A percentile compares a stretch with the other conserved stretches of the same genome.
These are phyloP conservation scores for Jaltomata sinuosa DNA, from an alignment of 257 asterid genomes.

Conservation along the genomic window DNA sequence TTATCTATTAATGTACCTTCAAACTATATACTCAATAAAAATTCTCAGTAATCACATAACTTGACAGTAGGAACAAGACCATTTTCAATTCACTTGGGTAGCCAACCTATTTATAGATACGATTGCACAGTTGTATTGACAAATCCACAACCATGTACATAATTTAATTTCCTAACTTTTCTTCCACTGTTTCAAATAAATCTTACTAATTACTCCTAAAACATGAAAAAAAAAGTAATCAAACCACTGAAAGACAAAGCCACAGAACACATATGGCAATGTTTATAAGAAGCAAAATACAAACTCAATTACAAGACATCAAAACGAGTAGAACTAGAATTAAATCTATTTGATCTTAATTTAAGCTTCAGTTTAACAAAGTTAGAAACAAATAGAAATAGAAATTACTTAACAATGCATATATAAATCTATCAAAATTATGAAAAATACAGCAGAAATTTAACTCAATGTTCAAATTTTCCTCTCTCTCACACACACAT, in stretches of 20 bases:
- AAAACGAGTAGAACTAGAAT: background rate
- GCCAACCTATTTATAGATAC: background rate
- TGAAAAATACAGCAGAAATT: no score
- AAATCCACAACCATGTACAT: background rate
- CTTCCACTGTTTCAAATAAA: background rate
- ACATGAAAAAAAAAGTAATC: background rate
- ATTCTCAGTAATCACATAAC: background rate
- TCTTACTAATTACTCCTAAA: background rate
- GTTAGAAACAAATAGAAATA: no score
- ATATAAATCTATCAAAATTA: background rate
- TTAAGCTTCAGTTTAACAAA: no score
- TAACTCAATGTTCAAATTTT: background rate
- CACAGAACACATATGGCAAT: background rate
- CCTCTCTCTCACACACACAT: background rate
- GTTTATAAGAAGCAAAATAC: background rate
- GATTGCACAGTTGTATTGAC: background rate
- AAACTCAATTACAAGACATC: conserved; percentile 11
- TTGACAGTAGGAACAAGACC: background rate
- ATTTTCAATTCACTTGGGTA: background rate
- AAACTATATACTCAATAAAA: no score
- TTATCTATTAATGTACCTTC: no score
- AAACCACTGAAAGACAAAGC: background rate
- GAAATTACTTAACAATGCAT: background rate
- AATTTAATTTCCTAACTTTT: background rate
- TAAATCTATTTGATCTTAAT: no score